A percentile compares a stretch with the other conserved stretches of the same genome.
These are phyloP conservation scores for Ilex paraguariensis DNA, from an alignment of 305 asterid species.

Conservation along the genomic window DNA sequence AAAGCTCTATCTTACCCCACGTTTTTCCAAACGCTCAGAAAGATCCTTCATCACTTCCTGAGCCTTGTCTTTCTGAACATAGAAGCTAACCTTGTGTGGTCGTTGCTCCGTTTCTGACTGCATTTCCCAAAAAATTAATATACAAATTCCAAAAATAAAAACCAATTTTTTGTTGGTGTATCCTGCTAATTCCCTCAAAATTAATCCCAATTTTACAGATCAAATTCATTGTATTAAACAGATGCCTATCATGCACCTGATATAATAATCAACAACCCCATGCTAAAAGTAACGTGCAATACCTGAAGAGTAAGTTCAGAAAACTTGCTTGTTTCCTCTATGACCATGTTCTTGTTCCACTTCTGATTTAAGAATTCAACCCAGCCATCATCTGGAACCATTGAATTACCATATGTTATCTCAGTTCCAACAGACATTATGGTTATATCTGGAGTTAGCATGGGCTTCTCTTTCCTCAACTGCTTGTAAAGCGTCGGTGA, in stretches of 20 bases:
- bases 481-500: constrained; percentile 87
- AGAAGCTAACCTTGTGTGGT: constrained; percentile 88
- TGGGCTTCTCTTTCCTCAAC: constrained; percentile 92
- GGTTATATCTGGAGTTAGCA: constrained; percentile 92
- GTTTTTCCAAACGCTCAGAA: constrained; percentile 42
- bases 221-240: too few species aligned
- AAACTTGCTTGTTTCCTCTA: constrained; percentile 71
- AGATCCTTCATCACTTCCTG: constrained; percentile 55
- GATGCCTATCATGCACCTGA: neutral
- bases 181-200: neutral
- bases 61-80: constrained; percentile 75
- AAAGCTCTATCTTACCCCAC: constrained; percentile 60
- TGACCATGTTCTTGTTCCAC: constrained; percentile 76
- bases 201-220: neutral
- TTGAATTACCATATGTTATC: constrained; percentile 87
- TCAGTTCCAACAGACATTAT: constrained; percentile 95
- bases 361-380: constrained; percentile 66
- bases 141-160: constrained; percentile 13
- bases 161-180: neutral
- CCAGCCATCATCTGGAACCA: constrained; percentile 95
- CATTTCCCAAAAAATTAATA: constrained; percentile 18
- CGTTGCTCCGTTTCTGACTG: constrained; percentile 97
- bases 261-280: neutral
- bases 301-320: constrained; percentile 89
- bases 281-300: neutral